Evolutionary conservation across 768 basidiomycete species (phyloP), one percentile per base, ranked within the genome.

Genomic region (Arthromyces matolae): DNA sequence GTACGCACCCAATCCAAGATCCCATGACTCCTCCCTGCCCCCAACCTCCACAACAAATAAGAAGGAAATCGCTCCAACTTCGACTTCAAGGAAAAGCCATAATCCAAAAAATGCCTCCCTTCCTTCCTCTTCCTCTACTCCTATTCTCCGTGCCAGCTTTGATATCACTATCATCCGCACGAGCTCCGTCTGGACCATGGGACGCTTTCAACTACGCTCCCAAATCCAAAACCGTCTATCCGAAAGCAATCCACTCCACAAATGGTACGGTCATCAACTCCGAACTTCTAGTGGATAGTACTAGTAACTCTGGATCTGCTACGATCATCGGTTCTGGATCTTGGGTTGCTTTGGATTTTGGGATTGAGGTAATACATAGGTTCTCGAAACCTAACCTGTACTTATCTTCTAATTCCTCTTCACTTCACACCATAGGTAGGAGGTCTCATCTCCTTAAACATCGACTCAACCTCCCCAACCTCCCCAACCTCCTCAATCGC

Each of bases 261-360:
- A 49, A 65, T 23, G 78, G 79, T 0, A 40, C 61, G 1, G 68
- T 78, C 1, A 42, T 45, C 0, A 60, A 66, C 37, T 57, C 70
- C 1, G 44, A 64, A 6, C 58, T 53, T 2, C 66, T 79, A 4
- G 57, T 77, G 4, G n/a, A n/a, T n/a, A n/a, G n/a, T n/a, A n/a
- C n/a, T n/a, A 52, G 52, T 5, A 64, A 66, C 14, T 53, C 55
- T 3, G 73, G 68, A 0, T 61, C 58, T 24, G 71, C 75, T 2
- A 76, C 71, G 1, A 50, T 81, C 14, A 38, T 49, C 5, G 68
- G 65, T 1, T 64, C 66, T 37, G 71, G 70, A 8, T 70, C 75
- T 0, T 81, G 72, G 71, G 47, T 81, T 13, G 70, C 78, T 1
- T 62, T 81, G 41, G 80, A 83, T 58, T 83, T 76, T 52, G 80